Conservation (phyloP, 352 stramenopile species). For the Pythium dissotocum region DNA sequence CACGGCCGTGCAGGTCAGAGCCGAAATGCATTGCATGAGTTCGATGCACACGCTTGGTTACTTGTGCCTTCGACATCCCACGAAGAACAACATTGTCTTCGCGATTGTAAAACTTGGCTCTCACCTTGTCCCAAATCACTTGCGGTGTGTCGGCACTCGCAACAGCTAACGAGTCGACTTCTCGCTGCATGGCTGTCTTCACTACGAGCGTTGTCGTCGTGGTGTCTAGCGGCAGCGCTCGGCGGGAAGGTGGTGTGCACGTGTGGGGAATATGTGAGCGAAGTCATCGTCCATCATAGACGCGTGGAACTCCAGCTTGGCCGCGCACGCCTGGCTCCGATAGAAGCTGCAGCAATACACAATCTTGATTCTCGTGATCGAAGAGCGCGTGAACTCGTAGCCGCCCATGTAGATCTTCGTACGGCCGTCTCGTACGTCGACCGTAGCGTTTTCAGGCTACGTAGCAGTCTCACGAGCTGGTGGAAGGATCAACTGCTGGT, state of each 20-base stretch:
- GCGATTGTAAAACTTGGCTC: not conserved
- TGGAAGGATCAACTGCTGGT: no score
- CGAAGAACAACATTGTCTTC: not conserved
- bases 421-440: no score
- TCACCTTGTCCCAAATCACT: not conserved
- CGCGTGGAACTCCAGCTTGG: not conserved
- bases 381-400: no score
- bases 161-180: not conserved
- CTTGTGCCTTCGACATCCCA: constrained; percentile 1
- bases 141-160: not conserved
- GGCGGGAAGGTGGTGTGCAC: not conserved
- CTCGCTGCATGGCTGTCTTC: not conserved
- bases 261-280: not conserved
- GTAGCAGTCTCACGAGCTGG: no score
- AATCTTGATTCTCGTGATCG: no score
- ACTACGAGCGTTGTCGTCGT: not conserved
- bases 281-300: not conserved
- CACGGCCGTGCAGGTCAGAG: constrained; percentile 21
- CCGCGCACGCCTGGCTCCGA: no score
- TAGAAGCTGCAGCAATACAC: no score
- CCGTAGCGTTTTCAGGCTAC: no score
- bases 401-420: no score
- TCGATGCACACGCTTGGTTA: constrained; percentile 1
- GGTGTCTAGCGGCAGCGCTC: not conserved
- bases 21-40: not conserved